Conservation (phyloP, 1,284 basidiomycete species). For the Moniliella sp. region DNA sequence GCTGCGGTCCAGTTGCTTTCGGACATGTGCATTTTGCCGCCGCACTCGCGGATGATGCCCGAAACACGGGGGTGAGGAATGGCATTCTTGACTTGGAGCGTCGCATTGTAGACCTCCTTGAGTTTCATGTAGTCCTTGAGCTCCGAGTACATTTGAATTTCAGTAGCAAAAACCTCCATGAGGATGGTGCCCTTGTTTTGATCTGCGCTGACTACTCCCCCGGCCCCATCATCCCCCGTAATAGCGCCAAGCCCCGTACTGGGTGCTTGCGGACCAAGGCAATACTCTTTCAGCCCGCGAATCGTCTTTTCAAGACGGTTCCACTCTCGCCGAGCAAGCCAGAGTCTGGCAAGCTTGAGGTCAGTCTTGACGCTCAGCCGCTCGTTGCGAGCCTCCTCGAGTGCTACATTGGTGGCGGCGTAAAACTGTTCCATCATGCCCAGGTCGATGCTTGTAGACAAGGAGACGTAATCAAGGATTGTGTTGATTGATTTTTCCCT, state of each 20-base stretch:
- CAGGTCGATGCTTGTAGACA: constrained; percentile 46
- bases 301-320: constrained; percentile 45
- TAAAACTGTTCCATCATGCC: constrained; percentile 82
- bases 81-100: constrained; percentile 72
- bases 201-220: constrained; percentile 43
- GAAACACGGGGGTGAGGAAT: constrained; percentile 95
- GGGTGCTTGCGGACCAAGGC: constrained; percentile 17
- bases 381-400: constrained; percentile 90
- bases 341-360: constrained; percentile 84
- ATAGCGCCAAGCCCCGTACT: no score
- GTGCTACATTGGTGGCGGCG: constrained; percentile 65
- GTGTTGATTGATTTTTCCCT: constrained; percentile 90
- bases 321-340: constrained; percentile 86
- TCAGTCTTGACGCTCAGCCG: constrained; percentile 84
- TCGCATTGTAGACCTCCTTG: constrained; percentile 94
- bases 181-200: constrained; percentile 74
- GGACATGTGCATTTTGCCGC: constrained; percentile 99
- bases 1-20: constrained; percentile 96
- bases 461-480: constrained; percentile 87
- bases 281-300: constrained; percentile 37
- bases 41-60: constrained; percentile 96
- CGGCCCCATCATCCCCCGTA: constrained; percentile 45
- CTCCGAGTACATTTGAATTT: constrained; percentile 98
- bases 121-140: constrained; percentile 82
- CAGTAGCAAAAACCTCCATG: constrained; percentile 90